Evolutionary conservation across 345 rosid species (phyloP).

Genomic region (Bruguiera sexangula): DNA sequence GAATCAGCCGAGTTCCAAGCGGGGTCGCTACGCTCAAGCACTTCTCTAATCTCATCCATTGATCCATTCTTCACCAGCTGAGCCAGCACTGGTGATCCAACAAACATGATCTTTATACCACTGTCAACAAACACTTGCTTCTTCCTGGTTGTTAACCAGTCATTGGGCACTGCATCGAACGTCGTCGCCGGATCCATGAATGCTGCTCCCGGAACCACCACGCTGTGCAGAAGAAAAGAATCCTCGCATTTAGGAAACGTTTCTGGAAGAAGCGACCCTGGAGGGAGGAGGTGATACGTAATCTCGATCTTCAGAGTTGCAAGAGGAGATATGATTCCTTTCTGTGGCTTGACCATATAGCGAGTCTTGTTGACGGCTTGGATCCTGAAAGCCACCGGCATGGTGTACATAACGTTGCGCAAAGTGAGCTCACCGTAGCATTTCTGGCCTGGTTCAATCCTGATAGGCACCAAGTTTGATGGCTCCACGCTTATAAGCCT

Average conservation of each 20-base stretch:
- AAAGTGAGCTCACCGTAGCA: conserved; percentile 53
- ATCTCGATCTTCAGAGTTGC: conserved; percentile 45
- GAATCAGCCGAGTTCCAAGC: conserved; percentile 43
- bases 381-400: conserved; percentile 62
- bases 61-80: conserved; percentile 47
- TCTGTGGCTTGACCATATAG: conserved; percentile 47
- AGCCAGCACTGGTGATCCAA: conserved; percentile 46
- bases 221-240: conserved; percentile 52
- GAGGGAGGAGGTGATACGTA: conserved; percentile 39
- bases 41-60: conserved; percentile 58
- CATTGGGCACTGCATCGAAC: conserved; percentile 44
- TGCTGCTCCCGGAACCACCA: conserved; percentile 61
- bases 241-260: conserved; percentile 44
- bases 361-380: conserved; percentile 42
- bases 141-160: conserved; percentile 59
- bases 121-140: conserved; percentile 63
- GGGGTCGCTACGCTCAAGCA: conserved; percentile 48
- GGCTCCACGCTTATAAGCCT: conserved; percentile 63
- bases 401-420: conserved; percentile 72
- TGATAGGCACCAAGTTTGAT: conserved; percentile 38
- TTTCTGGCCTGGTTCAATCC: conserved; percentile 52
- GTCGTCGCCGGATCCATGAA: conserved; percentile 31
- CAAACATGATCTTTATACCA: conserved; percentile 55
- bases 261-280: conserved; percentile 34
- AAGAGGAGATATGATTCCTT: conserved; percentile 55